Evolutionary conservation across 208 protist genomes (phyloP).

Genomic region (Crithidia bombi): DNA sequence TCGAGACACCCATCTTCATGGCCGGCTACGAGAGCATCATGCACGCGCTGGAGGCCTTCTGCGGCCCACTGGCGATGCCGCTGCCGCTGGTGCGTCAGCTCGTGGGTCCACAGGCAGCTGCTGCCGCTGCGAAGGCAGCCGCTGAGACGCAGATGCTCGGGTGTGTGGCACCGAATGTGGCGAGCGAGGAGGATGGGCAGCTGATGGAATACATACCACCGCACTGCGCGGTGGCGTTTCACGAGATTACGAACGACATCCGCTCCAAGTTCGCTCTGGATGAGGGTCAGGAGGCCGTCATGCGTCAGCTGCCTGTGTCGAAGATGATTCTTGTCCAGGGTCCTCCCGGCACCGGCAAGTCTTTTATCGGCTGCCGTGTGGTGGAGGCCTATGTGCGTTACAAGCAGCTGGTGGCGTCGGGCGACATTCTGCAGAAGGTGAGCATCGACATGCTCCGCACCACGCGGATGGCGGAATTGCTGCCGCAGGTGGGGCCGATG

Average conservation of each 20-base stretch:
- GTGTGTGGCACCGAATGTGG: constrained; percentile 8
- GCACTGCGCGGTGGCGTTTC: constrained; percentile 81
- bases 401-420: constrained; percentile 86
- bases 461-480: constrained; percentile 53
- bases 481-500: constrained; percentile 84
- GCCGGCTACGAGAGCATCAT: constrained; percentile 84
- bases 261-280: constrained; percentile 68
- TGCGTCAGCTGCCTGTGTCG: constrained; percentile 65
- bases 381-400: constrained; percentile 91
- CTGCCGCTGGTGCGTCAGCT: constrained; percentile 68
- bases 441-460: constrained; percentile 70
- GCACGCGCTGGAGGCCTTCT: constrained; percentile 72
- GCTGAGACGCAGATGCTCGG: neutral
- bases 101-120: constrained; percentile 32
- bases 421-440: constrained; percentile 88
- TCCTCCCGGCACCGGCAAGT: constrained; percentile 95
- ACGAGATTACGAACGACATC: constrained; percentile 68
- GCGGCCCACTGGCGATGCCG: constrained; percentile 85
- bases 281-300: constrained; percentile 77
- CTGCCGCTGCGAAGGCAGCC: constrained; percentile 11
- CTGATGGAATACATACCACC: constrained; percentile 77
- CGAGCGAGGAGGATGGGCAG: constrained; percentile 8
- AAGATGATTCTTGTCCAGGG: constrained; percentile 92
- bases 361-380: constrained; percentile 92
- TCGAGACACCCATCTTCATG: constrained; percentile 87